Conservation (phyloP, 2,329 filamentous ascomycete species). For the Cytospora leucostoma region DNA sequence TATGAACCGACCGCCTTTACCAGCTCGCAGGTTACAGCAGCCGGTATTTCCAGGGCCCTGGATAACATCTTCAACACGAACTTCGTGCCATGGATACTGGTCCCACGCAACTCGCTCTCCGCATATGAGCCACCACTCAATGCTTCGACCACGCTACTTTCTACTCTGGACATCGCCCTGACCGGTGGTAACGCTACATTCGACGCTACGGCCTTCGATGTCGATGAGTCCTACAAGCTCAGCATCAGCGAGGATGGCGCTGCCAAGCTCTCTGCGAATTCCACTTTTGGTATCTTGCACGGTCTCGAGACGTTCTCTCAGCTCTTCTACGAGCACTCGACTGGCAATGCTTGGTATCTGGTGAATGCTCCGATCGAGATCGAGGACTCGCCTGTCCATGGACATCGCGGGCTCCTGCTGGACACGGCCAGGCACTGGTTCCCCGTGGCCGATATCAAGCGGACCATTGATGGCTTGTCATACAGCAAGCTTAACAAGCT, state of each 20-base stretch:
- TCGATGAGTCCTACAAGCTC: constrained; percentile 77
- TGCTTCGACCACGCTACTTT: constrained; percentile 52
- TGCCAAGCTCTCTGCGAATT: constrained; percentile 63
- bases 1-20: constrained; percentile 46
- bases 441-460: constrained; percentile 65
- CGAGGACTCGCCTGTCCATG: constrained; percentile 71
- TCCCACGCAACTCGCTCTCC: constrained; percentile 57
- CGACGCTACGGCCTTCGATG: constrained; percentile 57
- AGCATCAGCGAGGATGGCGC: constrained; percentile 58
- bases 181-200: constrained; percentile 58
- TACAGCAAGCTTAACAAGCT: constrained; percentile 84
- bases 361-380: constrained; percentile 70
- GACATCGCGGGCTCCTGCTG: constrained; percentile 77
- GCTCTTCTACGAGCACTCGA: constrained; percentile 73
- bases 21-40: constrained; percentile 57
- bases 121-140: constrained; percentile 62
- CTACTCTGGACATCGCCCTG: constrained; percentile 63
- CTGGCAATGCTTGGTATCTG: constrained; percentile 64
- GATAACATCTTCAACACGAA: constrained; percentile 66
- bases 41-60: constrained; percentile 60
- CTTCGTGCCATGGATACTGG: constrained; percentile 78
- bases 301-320: constrained; percentile 78
- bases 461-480: constrained; percentile 73
- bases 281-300: constrained; percentile 68
- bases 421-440: constrained; percentile 77